Conservation (phyloP, 2,329 filamentous ascomycete genomes). For the Xylaria sp. region DNA sequence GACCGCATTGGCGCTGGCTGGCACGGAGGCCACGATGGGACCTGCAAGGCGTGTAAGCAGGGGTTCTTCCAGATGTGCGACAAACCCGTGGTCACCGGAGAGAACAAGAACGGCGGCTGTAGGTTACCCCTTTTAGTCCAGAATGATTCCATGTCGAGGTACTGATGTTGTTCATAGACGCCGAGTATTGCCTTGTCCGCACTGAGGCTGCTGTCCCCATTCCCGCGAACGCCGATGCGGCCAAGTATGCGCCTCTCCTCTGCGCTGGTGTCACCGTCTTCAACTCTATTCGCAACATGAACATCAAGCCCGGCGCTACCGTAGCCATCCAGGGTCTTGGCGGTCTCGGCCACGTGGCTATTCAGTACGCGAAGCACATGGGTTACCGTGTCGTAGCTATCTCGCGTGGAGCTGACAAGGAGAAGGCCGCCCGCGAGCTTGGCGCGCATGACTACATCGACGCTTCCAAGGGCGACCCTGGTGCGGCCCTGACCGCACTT, state of each 20-base stretch:
- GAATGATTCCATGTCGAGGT: not conserved
- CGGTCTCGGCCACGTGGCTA: conserved; percentile 67
- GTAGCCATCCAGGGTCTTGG: conserved; percentile 61
- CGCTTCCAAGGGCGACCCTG: conserved; percentile 15
- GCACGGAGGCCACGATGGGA: conserved; percentile 55
- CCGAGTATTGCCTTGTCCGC: conserved; percentile 58
- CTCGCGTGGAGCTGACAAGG: conserved; percentile 55
- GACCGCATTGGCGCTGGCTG: conserved; percentile 56
- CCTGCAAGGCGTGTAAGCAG: conserved; percentile 56
- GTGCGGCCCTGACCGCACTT: conserved; percentile 8
- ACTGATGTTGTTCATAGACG: conserved; percentile 34
- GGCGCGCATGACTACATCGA: conserved; percentile 60
- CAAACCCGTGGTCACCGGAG: conserved; percentile 59
- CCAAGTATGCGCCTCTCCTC: conserved; percentile 50
- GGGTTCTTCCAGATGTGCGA: conserved; percentile 61
- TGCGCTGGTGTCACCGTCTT: conserved; percentile 55
- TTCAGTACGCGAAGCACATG: conserved; percentile 67
- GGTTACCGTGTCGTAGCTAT: conserved; percentile 63
- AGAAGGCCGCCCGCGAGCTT: conserved; percentile 54
- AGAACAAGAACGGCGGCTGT: conserved; percentile 58
- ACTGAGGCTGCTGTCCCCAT: conserved; percentile 54
- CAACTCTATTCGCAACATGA: conserved; percentile 42
- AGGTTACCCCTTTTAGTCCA: conserved; percentile 8
- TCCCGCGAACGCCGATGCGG: conserved; percentile 44
- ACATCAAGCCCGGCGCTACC: conserved; percentile 38